Conservation (phyloP, 768 basidiomycete species). For the Pulveroboletus frians region DNA sequence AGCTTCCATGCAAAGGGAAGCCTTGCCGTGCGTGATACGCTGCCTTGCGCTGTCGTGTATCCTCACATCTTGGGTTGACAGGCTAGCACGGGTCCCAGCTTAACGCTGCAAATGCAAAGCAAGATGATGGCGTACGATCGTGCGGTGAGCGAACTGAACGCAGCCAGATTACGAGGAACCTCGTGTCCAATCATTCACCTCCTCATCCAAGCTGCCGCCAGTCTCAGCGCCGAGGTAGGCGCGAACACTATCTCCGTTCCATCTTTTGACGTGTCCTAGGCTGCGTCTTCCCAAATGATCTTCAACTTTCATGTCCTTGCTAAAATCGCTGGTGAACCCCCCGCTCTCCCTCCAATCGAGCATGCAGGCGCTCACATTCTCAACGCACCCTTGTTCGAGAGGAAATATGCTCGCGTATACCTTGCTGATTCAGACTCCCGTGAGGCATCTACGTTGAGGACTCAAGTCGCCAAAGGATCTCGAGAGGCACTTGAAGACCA, state of each 20-base stretch:
- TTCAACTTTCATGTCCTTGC: constrained; percentile 70
- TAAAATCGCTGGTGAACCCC: constrained; percentile 74
- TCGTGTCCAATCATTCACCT: constrained; percentile 75
- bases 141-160: constrained; percentile 73
- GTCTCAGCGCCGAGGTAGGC: constrained; percentile 52
- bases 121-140: constrained; percentile 97
- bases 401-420: constrained; percentile 79
- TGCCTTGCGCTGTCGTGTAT: background rate
- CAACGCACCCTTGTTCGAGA: constrained; percentile 72
- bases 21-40: constrained; percentile 41
- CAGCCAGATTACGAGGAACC: constrained; percentile 60
- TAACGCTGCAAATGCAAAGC: constrained; percentile 77
- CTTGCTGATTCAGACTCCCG: constrained; percentile 59
- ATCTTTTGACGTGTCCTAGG: constrained; percentile 27
- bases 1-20: constrained; percentile 53
- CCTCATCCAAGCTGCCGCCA: constrained; percentile 60
- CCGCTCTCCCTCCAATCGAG: constrained; percentile 67
- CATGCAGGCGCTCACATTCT: constrained; percentile 80
- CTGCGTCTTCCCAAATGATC: constrained; percentile 53
- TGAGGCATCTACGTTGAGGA: constrained; percentile 59
- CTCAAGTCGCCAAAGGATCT: constrained; percentile 73
- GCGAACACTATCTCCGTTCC: background rate
- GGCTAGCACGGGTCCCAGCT: constrained; percentile 47
- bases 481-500: constrained; percentile 84
- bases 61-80: constrained; percentile 17